phyloP scores from a whole-genome alignment of 352 stramenopile genomes.

The Globisporangium ultimum region DNA sequence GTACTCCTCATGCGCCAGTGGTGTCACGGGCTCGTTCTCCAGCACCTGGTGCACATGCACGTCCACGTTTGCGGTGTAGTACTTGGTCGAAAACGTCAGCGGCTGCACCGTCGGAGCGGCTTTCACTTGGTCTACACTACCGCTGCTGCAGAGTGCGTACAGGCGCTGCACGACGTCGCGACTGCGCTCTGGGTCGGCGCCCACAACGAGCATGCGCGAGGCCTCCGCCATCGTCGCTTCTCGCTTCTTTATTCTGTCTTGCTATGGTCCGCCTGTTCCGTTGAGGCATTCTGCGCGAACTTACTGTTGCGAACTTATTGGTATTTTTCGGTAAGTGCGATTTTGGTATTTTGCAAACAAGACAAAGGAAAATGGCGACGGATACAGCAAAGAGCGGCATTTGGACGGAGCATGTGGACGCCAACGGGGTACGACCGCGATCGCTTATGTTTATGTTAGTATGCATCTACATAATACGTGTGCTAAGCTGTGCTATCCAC shows the following conservation, averaged over 20 bases:
- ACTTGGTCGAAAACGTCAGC: slow-evolving; percentile 59
- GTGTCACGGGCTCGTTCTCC: slow-evolving; percentile 30
- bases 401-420: slow-evolving; percentile 73
- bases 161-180: slow-evolving; percentile 24
- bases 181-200: slow-evolving; percentile 23
- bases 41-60: slow-evolving; percentile 45
- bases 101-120: slow-evolving; percentile 8
- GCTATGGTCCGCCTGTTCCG: not conserved
- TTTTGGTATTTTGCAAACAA: no score
- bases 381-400: slow-evolving; percentile 48
- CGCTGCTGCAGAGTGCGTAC: slow-evolving; percentile 22
- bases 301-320: no score
- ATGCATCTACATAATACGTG: not conserved
- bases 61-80: slow-evolving; percentile 59
- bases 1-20: slow-evolving; percentile 45
- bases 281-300: no score
- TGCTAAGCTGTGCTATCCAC: not conserved
- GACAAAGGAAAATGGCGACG: slow-evolving; percentile 6
- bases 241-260: not conserved
- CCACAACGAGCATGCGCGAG: slow-evolving; percentile 39
- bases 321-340: no score
- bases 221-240: not conserved
- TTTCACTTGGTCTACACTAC: not conserved
- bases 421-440: slow-evolving; percentile 36
- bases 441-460: not conserved